Evolutionary conservation across 176 grass and related monocot species (phyloP).

Genomic region (Oryza punctata): DNA sequence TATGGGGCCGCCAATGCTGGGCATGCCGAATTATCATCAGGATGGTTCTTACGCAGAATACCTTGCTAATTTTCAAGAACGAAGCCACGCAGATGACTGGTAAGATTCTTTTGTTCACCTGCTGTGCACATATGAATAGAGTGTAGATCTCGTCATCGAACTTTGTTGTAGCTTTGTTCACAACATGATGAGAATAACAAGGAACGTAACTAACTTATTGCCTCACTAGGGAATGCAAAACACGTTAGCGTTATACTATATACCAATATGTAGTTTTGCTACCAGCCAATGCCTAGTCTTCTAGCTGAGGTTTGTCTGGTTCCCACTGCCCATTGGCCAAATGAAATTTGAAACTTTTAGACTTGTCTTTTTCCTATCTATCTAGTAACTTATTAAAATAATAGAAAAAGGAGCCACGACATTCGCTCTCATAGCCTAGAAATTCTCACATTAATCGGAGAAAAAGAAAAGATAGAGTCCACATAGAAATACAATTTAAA

Average conservation of each 20-base stretch:
- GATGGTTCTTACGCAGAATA: slow-evolving; percentile 67
- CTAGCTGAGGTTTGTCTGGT: slow-evolving; percentile 2
- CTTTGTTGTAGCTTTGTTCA: not conserved
- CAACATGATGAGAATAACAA: not conserved
- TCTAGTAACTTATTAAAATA: too few relatives aligned
- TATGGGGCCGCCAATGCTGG: slow-evolving; percentile 61
- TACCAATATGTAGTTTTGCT: not conserved
- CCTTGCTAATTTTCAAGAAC: slow-evolving; percentile 69
- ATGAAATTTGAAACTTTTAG: not conserved
- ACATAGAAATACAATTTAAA: too few relatives aligned
- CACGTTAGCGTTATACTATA: not conserved
- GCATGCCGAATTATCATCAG: slow-evolving; percentile 63
- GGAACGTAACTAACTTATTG: not conserved
- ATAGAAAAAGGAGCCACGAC: too few relatives aligned
- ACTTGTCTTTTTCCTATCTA: not conserved
- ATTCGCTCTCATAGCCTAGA: too few relatives aligned
- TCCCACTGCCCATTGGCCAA: not conserved
- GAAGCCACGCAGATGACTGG: slow-evolving; percentile 70
- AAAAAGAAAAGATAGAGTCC: too few relatives aligned
- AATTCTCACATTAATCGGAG: too few relatives aligned
- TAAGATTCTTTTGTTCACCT: slow-evolving; percentile 24
- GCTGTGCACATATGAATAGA: not conserved
- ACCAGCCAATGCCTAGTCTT: not conserved
- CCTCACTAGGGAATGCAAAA: slow-evolving; percentile 5
- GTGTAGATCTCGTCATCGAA: not conserved